phyloP scores from a whole-genome alignment of 176 grass and related monocot species.

The Triticum urartu region DNA sequence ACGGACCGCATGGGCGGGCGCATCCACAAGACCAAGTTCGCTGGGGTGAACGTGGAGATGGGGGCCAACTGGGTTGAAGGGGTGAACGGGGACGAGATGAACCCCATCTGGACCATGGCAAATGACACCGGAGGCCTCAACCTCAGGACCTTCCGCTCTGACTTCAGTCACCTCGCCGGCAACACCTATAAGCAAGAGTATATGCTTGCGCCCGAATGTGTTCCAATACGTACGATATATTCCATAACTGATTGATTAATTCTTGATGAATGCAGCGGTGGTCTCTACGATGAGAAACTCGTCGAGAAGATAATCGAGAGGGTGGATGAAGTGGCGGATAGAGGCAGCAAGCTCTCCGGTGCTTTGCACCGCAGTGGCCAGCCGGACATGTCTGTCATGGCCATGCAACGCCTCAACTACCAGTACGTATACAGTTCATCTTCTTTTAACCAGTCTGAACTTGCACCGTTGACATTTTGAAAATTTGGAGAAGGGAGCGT shows the following conservation, averaged over 20 bases:
- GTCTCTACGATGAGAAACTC: not conserved
- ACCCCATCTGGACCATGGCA: slow-evolving; percentile 61
- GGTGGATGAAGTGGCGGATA: not conserved
- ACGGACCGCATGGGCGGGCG: slow-evolving; percentile 64
- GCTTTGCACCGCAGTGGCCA: slow-evolving; percentile 33
- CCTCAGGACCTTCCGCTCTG: slow-evolving; percentile 49
- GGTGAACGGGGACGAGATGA: slow-evolving; percentile 33
- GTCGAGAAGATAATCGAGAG: slow-evolving; percentile 23
- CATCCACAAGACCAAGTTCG: slow-evolving; percentile 58
- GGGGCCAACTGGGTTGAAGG: slow-evolving; percentile 79
- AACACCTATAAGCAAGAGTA: slow-evolving; percentile 61
- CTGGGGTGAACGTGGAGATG: slow-evolving; percentile 53
- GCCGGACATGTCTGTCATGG: slow-evolving; percentile 43
- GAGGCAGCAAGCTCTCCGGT: slow-evolving; percentile 3
- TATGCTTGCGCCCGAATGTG: not conserved
- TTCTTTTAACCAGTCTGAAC: no score
- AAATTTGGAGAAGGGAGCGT: no score
- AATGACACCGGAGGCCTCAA: slow-evolving; percentile 34
- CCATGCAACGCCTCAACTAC: slow-evolving; percentile 53
- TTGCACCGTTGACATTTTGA: no score
- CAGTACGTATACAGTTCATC: slow-evolving; percentile 26
- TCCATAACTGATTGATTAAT: not conserved
- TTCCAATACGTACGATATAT: no score
- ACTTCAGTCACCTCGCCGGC: slow-evolving; percentile 36
- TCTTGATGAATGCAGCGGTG: slow-evolving; percentile 25